Evolutionary conservation across 768 basidiomycete genomes (phyloP).

Genomic region (Macrocybe gigantea): DNA sequence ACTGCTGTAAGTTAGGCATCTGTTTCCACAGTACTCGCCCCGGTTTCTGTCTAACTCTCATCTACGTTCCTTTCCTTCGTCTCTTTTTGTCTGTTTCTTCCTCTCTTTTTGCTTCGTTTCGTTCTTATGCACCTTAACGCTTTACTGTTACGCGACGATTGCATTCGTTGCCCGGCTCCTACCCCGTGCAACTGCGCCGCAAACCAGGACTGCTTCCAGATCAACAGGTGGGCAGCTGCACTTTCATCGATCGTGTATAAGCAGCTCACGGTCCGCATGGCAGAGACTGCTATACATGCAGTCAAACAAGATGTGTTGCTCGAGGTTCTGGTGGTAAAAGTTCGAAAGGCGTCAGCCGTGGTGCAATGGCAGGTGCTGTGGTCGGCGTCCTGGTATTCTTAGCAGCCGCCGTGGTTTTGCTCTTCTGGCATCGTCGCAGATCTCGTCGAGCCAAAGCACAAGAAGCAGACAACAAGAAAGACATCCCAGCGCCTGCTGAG

Average conservation of each 20-base stretch:
- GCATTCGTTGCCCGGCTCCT: constrained; percentile 45
- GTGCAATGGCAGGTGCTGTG: constrained; percentile 71
- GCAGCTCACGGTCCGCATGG: constrained; percentile 4
- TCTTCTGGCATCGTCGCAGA: constrained; percentile 63
- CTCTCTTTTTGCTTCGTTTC: constrained; percentile 22
- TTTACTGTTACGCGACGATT: constrained; percentile 31
- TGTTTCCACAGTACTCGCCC: no score
- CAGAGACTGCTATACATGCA: constrained; percentile 58
- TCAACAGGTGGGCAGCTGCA: constrained; percentile 42
- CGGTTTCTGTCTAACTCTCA: not conserved
- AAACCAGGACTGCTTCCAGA: constrained; percentile 53
- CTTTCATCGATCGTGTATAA: not conserved
- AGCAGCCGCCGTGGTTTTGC: constrained; percentile 40
- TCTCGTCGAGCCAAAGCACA: constrained; percentile 28
- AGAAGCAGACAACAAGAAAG: constrained; percentile 38
- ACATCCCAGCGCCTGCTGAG: constrained; percentile 69
- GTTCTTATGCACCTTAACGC: constrained; percentile 27
- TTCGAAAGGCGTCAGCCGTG: constrained; percentile 48
- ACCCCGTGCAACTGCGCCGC: constrained; percentile 50
- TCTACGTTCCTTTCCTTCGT: constrained; percentile 11
- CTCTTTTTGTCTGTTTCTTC: constrained; percentile 14
- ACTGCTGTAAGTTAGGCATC: no score
- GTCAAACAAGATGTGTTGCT: constrained; percentile 45
- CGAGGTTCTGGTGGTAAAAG: constrained; percentile 12
- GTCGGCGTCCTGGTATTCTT: constrained; percentile 60